Evolutionary conservation across 139 green algal genomes (phyloP).

Genomic region (Chlorella sp.): DNA sequence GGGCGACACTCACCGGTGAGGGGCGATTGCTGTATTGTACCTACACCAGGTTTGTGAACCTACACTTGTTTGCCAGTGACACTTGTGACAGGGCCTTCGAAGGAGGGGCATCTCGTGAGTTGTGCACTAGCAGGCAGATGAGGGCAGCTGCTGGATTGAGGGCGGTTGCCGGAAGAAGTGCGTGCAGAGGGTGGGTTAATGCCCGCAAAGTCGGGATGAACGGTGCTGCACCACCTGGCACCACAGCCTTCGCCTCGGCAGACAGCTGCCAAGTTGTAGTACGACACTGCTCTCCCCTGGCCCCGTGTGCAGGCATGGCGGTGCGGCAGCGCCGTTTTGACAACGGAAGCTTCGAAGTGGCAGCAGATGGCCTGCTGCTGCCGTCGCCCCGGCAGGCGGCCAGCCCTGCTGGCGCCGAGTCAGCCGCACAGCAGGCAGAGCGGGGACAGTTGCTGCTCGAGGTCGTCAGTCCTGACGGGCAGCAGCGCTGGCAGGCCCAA

Average conservation of each 20-base stretch:
- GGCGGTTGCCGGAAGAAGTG: too few species aligned
- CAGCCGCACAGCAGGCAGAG: conserved; percentile 8
- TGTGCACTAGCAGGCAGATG: too few species aligned
- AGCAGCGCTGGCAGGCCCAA: not conserved
- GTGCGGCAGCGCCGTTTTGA: conserved; percentile 37
- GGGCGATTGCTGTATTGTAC: too few species aligned
- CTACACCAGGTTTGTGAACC: too few species aligned
- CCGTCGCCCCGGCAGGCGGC: not conserved
- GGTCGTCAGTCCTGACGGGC: conserved; percentile 6
- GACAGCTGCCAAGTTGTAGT: not conserved
- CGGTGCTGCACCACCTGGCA: too few species aligned
- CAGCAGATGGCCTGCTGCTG: conserved; percentile 20
- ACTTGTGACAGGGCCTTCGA: too few species aligned
- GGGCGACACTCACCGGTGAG: conserved; percentile 37
- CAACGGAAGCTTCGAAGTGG: conserved; percentile 37
- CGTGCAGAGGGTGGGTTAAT: too few species aligned
- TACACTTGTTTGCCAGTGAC: too few species aligned
- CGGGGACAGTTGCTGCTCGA: conserved; percentile 5
- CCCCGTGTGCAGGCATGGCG: conserved; percentile 7
- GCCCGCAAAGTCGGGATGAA: too few species aligned
- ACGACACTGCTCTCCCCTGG: not conserved
- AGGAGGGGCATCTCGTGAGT: too few species aligned
- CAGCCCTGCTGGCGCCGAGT: not conserved
- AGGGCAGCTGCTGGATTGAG: too few species aligned
- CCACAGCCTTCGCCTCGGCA: not conserved